Evolutionary conservation across 2,329 filamentous ascomycete species (phyloP).

Genomic region (Cytospora schulzeri): DNA sequence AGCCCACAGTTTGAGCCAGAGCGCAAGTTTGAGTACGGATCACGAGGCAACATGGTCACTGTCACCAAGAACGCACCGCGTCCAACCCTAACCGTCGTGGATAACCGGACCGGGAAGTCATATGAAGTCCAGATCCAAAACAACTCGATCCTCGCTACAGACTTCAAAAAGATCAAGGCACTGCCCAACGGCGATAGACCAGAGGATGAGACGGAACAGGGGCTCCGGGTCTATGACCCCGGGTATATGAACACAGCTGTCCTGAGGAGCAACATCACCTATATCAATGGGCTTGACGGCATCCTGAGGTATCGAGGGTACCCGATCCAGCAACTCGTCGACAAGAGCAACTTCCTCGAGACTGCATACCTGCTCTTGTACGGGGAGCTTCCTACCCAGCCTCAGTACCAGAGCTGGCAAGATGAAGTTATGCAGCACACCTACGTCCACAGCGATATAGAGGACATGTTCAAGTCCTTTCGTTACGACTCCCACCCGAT

Average conservation of each 20-base stretch:
- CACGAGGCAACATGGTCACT: constrained; percentile 32
- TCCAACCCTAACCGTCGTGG: constrained; percentile 46
- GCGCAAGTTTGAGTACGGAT: neutral
- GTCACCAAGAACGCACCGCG: constrained; percentile 34
- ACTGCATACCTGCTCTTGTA: constrained; percentile 54
- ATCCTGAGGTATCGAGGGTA: constrained; percentile 56
- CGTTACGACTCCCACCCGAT: constrained; percentile 56
- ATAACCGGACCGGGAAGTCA: constrained; percentile 51
- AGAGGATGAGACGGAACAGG: constrained; percentile 51
- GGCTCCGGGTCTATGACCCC: constrained; percentile 53
- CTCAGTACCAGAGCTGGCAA: constrained; percentile 46
- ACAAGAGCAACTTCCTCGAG: constrained; percentile 53
- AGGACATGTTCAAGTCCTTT: constrained; percentile 54
- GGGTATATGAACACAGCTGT: constrained; percentile 57
- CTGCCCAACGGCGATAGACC: constrained; percentile 35
- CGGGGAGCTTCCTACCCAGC: constrained; percentile 49
- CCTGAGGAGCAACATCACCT: constrained; percentile 52
- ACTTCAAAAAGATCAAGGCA: constrained; percentile 54
- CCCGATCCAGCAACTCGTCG: constrained; percentile 53
- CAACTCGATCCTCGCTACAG: constrained; percentile 52
- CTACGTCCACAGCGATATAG: constrained; percentile 51
- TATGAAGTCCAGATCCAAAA: constrained; percentile 53
- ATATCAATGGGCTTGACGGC: constrained; percentile 55
- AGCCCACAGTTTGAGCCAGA: neutral
- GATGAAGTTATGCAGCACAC: constrained; percentile 55